These are phyloP conservation scores for Cinchona pubescens DNA, from an alignment of 257 asterid genomes.

Conservation along the genomic window DNA sequence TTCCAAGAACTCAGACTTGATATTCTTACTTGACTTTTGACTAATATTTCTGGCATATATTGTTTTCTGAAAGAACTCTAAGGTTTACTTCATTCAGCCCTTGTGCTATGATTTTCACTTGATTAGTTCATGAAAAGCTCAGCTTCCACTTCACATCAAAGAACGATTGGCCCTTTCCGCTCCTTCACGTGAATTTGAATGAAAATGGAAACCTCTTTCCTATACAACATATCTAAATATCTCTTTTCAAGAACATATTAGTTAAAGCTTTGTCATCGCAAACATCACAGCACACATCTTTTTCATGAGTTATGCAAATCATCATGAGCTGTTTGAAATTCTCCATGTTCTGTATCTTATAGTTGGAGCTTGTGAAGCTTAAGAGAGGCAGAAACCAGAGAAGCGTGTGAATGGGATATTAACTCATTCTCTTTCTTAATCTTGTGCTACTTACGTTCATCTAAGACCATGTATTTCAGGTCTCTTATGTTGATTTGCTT, in stretches of 20 bases:
- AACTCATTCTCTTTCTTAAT: conserved; percentile 83
- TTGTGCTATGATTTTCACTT: neutral
- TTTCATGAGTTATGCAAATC: neutral
- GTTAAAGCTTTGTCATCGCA: neutral
- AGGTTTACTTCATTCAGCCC: neutral
- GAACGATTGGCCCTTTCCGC: too few species aligned
- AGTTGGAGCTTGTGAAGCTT: conserved; percentile 78
- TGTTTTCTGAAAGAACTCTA: neutral
- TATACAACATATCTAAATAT: neutral
- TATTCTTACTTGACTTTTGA: neutral
- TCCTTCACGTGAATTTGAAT: neutral
- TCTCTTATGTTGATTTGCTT: conserved; percentile 17
- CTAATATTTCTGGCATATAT: neutral
- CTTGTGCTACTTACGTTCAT: conserved; percentile 69
- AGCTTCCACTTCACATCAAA: neutral
- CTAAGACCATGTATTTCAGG: conserved; percentile 95
- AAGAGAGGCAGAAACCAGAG: conserved; percentile 49
- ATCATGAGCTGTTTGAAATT: neutral
- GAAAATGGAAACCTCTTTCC: neutral
- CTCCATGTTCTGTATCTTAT: conserved; percentile 37
- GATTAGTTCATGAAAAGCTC: neutral
- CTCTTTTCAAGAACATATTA: neutral
- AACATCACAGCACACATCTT: neutral
- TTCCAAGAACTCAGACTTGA: neutral
- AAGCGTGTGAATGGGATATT: conserved; percentile 81